Conservation (phyloP, 129 eudicot species). For the Helichrysum umbraculigerum region DNA sequence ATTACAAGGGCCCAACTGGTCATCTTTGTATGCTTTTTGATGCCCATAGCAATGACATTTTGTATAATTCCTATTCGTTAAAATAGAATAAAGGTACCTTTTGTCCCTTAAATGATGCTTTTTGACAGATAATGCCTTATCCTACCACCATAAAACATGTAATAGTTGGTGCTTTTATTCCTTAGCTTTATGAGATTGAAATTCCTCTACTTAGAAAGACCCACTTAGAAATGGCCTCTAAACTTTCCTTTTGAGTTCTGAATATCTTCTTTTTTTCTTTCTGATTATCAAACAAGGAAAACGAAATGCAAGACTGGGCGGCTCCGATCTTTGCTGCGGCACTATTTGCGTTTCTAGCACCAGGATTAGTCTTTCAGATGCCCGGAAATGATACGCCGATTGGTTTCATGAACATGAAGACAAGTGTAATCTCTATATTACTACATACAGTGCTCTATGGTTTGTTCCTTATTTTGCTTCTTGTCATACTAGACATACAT, state of each 20-base stretch:
- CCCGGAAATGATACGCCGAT: constrained; percentile 74
- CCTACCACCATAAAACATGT: constrained; percentile 31
- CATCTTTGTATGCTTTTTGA: background rate
- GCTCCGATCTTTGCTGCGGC: constrained; percentile 86
- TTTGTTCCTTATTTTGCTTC: constrained; percentile 81
- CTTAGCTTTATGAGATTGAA: constrained; percentile 27
- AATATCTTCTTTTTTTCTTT: constrained; percentile 13
- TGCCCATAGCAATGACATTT: background rate
- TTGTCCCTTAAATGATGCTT: constrained; percentile 36
- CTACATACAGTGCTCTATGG: constrained; percentile 74
- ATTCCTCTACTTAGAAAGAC: constrained; percentile 9
- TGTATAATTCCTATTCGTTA: background rate
- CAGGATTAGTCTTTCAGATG: constrained; percentile 76
- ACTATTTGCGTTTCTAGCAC: constrained; percentile 76
- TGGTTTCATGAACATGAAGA: constrained; percentile 93
- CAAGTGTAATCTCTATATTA: constrained; percentile 64
- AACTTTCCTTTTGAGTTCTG: background rate
- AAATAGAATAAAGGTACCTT: constrained; percentile 26
- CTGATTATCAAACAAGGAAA: background rate
- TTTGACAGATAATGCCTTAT: constrained; percentile 28
- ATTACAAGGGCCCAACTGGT: background rate
- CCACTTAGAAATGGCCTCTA: constrained; percentile 8
- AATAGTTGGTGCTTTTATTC: constrained; percentile 36
- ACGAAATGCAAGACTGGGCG: constrained; percentile 75
- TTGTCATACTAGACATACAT: constrained; percentile 78